These are phyloP conservation scores for Bremia lactucae DNA, from an alignment of 352 stramenopile genomes.

Conservation along the genomic window DNA sequence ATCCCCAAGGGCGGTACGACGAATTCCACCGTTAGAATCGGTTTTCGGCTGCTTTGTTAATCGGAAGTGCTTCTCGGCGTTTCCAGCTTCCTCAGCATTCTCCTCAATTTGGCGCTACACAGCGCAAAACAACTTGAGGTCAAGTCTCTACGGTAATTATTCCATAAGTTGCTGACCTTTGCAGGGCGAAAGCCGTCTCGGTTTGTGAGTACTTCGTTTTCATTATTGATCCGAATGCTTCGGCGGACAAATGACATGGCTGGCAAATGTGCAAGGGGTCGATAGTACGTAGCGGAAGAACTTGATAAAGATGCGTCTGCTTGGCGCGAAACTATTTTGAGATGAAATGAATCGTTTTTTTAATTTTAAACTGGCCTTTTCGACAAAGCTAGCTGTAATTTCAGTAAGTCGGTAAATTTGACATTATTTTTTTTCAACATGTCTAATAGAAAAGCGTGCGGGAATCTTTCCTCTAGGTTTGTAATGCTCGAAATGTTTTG, in stretches of 20 bases:
- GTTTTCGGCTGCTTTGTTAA: conserved; percentile 36
- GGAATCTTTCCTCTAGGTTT: too few relatives aligned
- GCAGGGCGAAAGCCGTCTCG: conserved; percentile 22
- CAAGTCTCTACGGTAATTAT: neutral
- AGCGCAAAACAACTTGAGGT: conserved; percentile 4
- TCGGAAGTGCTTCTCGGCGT: conserved; percentile 50
- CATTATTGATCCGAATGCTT: conserved; percentile 41
- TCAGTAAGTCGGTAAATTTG: too few relatives aligned
- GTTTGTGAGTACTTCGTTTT: conserved; percentile 53
- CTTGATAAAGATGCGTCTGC: too few relatives aligned
- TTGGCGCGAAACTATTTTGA: too few relatives aligned
- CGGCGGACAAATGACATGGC: conserved; percentile 19
- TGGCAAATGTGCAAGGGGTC: neutral
- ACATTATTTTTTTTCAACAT: too few relatives aligned
- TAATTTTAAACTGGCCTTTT: too few relatives aligned
- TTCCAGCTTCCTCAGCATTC: conserved; percentile 31
- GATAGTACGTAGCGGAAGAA: too few relatives aligned
- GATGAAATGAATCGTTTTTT: too few relatives aligned
- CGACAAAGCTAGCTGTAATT: too few relatives aligned
- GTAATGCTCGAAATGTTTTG: too few relatives aligned
- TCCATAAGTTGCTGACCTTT: conserved; percentile 28
- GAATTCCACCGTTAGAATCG: conserved; percentile 10
- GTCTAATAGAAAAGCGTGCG: too few relatives aligned
- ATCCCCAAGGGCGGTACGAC: conserved; percentile 34
- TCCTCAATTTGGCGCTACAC: conserved; percentile 32